These are phyloP conservation scores for Parastagonospora nodorum DNA, from an alignment of 2,329 filamentous ascomycete species.

Conservation along the genomic window DNA sequence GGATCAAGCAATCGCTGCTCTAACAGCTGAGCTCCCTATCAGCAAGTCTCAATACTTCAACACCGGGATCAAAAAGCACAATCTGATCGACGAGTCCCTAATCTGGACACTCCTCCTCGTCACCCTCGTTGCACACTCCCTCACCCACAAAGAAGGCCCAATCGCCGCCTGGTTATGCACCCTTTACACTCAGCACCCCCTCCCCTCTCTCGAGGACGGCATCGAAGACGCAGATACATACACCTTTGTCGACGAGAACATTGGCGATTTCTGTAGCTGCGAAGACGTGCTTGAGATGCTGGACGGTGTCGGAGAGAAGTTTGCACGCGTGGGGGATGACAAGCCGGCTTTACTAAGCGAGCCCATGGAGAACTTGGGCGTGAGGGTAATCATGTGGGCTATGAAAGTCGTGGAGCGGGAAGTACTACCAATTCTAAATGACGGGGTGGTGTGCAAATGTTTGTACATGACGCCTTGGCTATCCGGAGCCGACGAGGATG, in stretches of 20 bases:
- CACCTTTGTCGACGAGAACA: slow-evolving; percentile 25
- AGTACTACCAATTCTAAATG: slow-evolving; percentile 12
- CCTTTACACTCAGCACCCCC: slow-evolving; percentile 15
- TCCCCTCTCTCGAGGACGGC: slow-evolving; percentile 27
- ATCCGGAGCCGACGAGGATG: neutral
- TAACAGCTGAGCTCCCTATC: slow-evolving; percentile 15
- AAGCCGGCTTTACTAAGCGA: slow-evolving; percentile 11
- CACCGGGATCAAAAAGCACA: slow-evolving; percentile 14
- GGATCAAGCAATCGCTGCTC: slow-evolving; percentile 12
- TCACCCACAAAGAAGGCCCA: slow-evolving; percentile 9
- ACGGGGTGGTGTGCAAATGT: slow-evolving; percentile 6
- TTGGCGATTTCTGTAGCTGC: slow-evolving; percentile 16
- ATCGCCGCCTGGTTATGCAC: slow-evolving; percentile 9
- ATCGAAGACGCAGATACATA: slow-evolving; percentile 32
- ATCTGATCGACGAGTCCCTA: slow-evolving; percentile 11
- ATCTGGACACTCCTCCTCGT: slow-evolving; percentile 32
- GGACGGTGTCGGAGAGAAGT: slow-evolving; percentile 18
- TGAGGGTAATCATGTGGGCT: slow-evolving; percentile 29
- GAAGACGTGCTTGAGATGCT: slow-evolving; percentile 11
- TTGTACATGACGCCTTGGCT: slow-evolving; percentile 10
- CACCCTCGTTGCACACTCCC: slow-evolving; percentile 17
- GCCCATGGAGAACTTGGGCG: slow-evolving; percentile 20
- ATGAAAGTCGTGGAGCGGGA: slow-evolving; percentile 26
- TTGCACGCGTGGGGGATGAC: slow-evolving; percentile 6
- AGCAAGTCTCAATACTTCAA: slow-evolving; percentile 11